Base-by-base conservation (phyloP, 1,284 basidiomycete genomes). In the Inonotus obliquus region DNA sequence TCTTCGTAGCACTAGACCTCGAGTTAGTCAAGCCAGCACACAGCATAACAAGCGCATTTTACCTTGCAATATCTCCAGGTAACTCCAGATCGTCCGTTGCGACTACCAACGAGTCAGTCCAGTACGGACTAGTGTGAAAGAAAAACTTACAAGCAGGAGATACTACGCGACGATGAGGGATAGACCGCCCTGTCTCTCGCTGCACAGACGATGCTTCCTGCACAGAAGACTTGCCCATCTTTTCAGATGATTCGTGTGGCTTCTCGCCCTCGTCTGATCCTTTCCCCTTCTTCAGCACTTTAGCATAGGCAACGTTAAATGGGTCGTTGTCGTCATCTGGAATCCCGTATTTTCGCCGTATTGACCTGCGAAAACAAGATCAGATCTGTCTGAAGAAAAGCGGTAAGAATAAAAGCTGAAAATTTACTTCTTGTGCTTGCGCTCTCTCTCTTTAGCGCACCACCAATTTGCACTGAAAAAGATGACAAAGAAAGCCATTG, bases 301-400 rank as follows among this genome's bases (percentile, higher is more conserved):
- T 86, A 65, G 86, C 84, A 72, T 89, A 89, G n/a, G 90, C 91
- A 62, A 92, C 85, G 70, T 87, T 87, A 78, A 92, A 92, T 9
- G 91, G 87, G 41, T 90, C 80, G 65, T 83, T 79, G 75, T 92
- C 90, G 61, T 78, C 79, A 76, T 92, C 90, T 19, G 90, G 89
- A 62, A 92, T 92, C 52, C 90, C 91, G 69, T 91, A 83, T 73
- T 82, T 79, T 67, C 91, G 77, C 62, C 90, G 82, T 75, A 83
- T 81, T 62, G 81, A 74, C 65, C 82, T 84, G 56, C 9, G 37
- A 10, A 27, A 27, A 56, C 27, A 6, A 41, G 21, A 58, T 51
- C 54, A 62, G 44, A 54, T 55, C 41, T 29, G 65, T 61, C 53
- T 59, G 66, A 7, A 65, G 68, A 13, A 53, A 65, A 63, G 60